Base-by-base conservation (phyloP, 1,284 basidiomycete genomes). In the Gomphus sp. region DNA sequence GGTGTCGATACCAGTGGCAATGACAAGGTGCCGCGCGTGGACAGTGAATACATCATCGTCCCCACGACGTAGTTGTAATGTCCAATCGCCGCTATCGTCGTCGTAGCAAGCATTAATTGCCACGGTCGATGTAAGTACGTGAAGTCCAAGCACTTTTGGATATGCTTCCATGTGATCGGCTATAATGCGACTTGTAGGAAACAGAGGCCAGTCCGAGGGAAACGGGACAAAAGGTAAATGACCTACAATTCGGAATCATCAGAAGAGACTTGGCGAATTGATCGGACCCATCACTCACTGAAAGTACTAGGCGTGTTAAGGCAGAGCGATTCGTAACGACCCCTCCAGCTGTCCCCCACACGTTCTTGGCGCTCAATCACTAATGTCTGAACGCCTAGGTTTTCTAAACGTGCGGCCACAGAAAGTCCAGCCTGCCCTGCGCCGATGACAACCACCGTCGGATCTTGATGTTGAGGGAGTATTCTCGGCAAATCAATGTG, bases 221-320 rank as follows among this genome's bases (percentile, higher is more conserved):
- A 63, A 64, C 28, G 64, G 54, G 9, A 59, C 31, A 28, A 63
- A 36, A 14, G 25, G 34, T 4, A 37, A 18, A 43, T 54, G 5
- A 22, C 47, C 47, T 48, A 33, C n/a, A 43, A 43, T 41, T 12
- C 25, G 45, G 9, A 18, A 48, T 22, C 10, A 48, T 48, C 2
- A 31, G 7, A 22, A 11, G 12, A 5, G 2, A 48, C 8, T n/a
- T 25, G 18, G 10, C 2, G 28, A 10, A 11, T 11, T n/a, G 45
- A 18, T 11, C 11, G 8, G 28, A 48, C 9, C 45, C 45, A 14
- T 48, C 3, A 59, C 60, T 28, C 49, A 64, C 64, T 65, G 37
- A 60, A 65, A 7, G 49, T 57, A 22, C 44, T 64, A 5, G 64
- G 64, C 16, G 64, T 65, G 50, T 65, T 65, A 3, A 61, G 56